Evolutionary conservation across 2,329 filamentous ascomycete genomes (phyloP), one percentile per base, ranked within the genome.

Genomic region (Neonectria neomacrospora): DNA sequence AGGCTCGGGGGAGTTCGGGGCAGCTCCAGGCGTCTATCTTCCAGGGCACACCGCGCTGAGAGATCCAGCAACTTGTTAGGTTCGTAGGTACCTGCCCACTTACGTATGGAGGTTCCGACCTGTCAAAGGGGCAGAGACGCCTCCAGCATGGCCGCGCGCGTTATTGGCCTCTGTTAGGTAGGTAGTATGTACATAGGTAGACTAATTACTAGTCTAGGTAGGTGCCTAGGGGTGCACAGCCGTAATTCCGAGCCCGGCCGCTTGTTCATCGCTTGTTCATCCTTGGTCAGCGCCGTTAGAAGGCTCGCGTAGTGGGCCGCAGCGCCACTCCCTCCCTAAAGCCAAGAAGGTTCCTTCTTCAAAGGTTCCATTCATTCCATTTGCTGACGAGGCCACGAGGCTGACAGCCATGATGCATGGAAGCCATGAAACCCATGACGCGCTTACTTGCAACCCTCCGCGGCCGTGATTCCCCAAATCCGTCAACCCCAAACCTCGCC

Each of bases 361-460:
- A 6, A 16, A 37, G 37, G 37, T 57, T 42, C 28, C 45, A 57
- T 56, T 53, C 37, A 57, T 57, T 58, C 37, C n/a, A 20, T 41
- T 37, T 14, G 50, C 18, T 47, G n/a, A 50, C 34, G 28, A 54
- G 26, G 39, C 28, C 18, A 9, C 37, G 12, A 52, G 34, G n/a
- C 26, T 39, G 14, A 45, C 18, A 56, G 39, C 18, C 8, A 47
- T 57, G 20, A 47, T 55, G 52, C 58, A 61, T 55, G 28, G n/a
- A n/a, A 26, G 11, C 42, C 12, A 39, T 54, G 54, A 63, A 63
- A 63, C 54, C 41, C 42, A 63, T 63, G 54, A 54, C 54, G 54
- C 54, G 50, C 48, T 56, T 34, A 26, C 22, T 34, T 58, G 34
- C 34, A 44, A 28, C 47, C 41, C 47, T 22, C 32, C 47, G 18